Conservation (phyloP, 306 rosid genomes). For the Castanea crenata region DNA sequence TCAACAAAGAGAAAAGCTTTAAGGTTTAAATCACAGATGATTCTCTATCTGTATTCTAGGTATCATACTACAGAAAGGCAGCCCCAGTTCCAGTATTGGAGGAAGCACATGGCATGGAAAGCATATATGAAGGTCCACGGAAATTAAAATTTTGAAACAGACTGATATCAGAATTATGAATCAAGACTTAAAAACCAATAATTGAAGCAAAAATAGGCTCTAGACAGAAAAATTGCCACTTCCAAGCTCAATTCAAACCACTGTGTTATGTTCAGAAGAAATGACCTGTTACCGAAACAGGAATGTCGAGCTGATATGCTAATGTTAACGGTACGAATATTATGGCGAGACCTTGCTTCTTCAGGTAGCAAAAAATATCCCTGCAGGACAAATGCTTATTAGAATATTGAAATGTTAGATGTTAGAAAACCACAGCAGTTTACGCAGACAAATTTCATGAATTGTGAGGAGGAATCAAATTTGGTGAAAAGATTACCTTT, state of each 20-base stretch:
- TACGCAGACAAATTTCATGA: not conserved
- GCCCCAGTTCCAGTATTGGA: no score
- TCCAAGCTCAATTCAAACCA: slow-evolving; percentile 16
- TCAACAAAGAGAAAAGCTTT: not conserved
- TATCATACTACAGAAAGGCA: not conserved
- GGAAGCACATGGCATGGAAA: no score
- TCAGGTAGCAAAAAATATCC: slow-evolving; percentile 96
- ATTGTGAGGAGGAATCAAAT: slow-evolving; percentile 6
- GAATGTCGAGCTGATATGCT: slow-evolving; percentile 92
- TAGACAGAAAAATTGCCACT: slow-evolving; percentile 4
- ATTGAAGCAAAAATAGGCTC: not conserved
- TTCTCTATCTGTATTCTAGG: not conserved
- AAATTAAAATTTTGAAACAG: not conserved
- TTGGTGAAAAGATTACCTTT: slow-evolving; percentile 50
- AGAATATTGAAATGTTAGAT: slow-evolving; percentile 17
- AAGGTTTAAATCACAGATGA: not conserved
- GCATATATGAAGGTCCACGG: not conserved
- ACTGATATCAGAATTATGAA: not conserved
- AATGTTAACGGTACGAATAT: slow-evolving; percentile 77
- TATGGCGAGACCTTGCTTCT: slow-evolving; percentile 80
- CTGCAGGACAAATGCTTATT: slow-evolving; percentile 37
- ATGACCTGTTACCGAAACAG: slow-evolving; percentile 96
- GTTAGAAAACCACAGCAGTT: not conserved
- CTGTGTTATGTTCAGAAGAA: not conserved
- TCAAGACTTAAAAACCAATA: not conserved